Conservation (phyloP, 805 yeast genomes). For the Spathaspora boniae region DNA sequence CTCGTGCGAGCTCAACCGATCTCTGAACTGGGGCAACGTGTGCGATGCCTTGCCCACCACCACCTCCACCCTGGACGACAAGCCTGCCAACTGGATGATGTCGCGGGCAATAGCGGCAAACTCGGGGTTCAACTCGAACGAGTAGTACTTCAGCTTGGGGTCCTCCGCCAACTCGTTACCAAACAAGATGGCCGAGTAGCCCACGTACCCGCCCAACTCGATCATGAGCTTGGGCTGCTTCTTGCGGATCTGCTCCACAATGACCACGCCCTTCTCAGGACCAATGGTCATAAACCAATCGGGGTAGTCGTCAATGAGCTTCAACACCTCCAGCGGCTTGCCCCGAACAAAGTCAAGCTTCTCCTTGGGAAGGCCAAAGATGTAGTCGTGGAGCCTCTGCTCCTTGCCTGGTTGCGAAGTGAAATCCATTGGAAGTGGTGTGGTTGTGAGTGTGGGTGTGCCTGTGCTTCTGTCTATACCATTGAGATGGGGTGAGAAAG, state of each 20-base stretch:
- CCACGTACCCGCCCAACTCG: constrained; percentile 33
- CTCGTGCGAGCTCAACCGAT: constrained; percentile 7
- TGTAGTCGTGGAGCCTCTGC: constrained; percentile 20
- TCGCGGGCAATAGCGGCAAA: constrained; percentile 28
- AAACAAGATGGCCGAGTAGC: constrained; percentile 36
- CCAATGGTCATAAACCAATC: constrained; percentile 32
- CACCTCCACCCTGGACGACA: constrained; percentile 24
- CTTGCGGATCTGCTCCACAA: constrained; percentile 20
- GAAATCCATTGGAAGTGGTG: too few species aligned
- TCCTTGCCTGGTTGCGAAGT: constrained; percentile 24
- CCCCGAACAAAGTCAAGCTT: constrained; percentile 22
- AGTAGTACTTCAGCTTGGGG: constrained; percentile 26
- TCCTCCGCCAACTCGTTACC: constrained; percentile 21
- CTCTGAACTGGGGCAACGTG: constrained; percentile 23
- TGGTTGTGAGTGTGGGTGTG: too few species aligned
- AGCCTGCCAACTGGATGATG: constrained; percentile 33
- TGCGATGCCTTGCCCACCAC: constrained; percentile 31
- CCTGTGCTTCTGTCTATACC: too few species aligned
- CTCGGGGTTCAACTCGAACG: constrained; percentile 29
- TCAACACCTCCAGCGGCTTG: constrained; percentile 29
- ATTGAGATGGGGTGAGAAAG: too few species aligned
- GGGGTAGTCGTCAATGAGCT: constrained; percentile 26
- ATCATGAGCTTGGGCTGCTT: constrained; percentile 23
- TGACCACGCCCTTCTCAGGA: constrained; percentile 23
- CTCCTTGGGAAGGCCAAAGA: constrained; percentile 20